phyloP scores from a whole-genome alignment of 2,329 filamentous ascomycete species.

The Venturia pyrina region DNA sequence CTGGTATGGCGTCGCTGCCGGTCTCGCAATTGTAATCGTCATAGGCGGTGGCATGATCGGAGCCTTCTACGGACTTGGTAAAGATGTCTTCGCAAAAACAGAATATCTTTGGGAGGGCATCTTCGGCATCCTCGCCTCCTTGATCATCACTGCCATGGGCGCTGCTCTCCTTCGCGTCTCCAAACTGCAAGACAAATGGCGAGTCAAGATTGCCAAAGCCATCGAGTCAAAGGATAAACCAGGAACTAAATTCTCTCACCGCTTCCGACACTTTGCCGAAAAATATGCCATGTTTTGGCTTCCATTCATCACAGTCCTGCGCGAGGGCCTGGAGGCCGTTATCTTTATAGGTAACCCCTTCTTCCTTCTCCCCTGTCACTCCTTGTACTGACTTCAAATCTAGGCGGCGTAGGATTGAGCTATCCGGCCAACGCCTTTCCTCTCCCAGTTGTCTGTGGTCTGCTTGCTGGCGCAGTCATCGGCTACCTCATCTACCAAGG shows the following conservation, averaged over 20 bases:
- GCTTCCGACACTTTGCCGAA: slow-evolving; percentile 55
- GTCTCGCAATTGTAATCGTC: slow-evolving; percentile 54
- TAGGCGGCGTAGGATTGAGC: slow-evolving; percentile 67
- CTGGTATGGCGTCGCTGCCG: slow-evolving; percentile 56
- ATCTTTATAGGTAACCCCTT: slow-evolving; percentile 51
- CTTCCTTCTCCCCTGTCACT: not conserved
- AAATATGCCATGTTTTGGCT: slow-evolving; percentile 81
- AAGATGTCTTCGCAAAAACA: slow-evolving; percentile 53
- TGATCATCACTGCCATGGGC: slow-evolving; percentile 77
- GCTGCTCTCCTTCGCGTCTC: slow-evolving; percentile 69
- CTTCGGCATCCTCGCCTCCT: slow-evolving; percentile 61
- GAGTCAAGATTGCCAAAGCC: slow-evolving; percentile 65
- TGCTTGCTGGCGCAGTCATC: slow-evolving; percentile 55
- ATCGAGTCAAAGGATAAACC: slow-evolving; percentile 46
- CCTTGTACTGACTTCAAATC: not conserved
- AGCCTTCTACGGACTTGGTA: slow-evolving; percentile 61
- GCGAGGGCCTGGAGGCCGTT: slow-evolving; percentile 78
- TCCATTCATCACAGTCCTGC: slow-evolving; percentile 77
- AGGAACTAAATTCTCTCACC: slow-evolving; percentile 27
- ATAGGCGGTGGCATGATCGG: slow-evolving; percentile 59
- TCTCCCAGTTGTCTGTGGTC: slow-evolving; percentile 62
- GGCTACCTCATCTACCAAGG: slow-evolving; percentile 73
- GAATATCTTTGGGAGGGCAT: slow-evolving; percentile 76
- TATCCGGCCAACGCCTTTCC: slow-evolving; percentile 68
- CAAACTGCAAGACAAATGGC: slow-evolving; percentile 81